These are phyloP conservation scores for Plasmodium coatneyi DNA, from an alignment of 169 alveolate genomes.

Conservation along the genomic window DNA sequence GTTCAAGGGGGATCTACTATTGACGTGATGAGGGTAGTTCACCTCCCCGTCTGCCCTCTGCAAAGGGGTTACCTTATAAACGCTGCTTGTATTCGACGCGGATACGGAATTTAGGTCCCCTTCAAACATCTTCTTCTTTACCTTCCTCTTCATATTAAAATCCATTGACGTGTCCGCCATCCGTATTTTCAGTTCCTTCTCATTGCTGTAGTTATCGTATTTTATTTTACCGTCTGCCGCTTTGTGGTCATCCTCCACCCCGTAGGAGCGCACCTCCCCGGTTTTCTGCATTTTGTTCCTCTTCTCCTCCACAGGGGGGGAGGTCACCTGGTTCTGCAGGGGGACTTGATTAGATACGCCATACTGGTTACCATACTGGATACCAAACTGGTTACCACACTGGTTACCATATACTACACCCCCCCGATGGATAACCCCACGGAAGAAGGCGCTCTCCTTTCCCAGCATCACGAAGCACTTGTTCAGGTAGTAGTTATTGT, in stretches of 20 bases:
- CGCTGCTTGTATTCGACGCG: neutral
- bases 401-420: too few species aligned
- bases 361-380: too few species aligned
- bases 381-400: too few species aligned
- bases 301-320: neutral
- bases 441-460: neutral
- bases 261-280: neutral
- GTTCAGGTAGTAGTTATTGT: constrained; percentile 43
- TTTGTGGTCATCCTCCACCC: neutral
- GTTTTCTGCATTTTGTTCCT: constrained; percentile 10
- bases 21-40: neutral
- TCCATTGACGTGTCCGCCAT: neutral
- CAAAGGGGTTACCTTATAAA: neutral
- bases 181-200: neutral
- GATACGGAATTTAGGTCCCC: neutral
- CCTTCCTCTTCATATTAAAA: constrained; percentile 1
- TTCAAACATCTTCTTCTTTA: constrained; percentile 2
- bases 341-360: neutral
- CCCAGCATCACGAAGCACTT: neutral
- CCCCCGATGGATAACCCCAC: neutral
- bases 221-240: neutral
- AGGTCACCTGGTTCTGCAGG: neutral
- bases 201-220: neutral
- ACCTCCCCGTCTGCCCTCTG: neutral
- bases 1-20: neutral